Conservation (phyloP, 106 monocot species). For the Dendrobium huoshanense region DNA sequence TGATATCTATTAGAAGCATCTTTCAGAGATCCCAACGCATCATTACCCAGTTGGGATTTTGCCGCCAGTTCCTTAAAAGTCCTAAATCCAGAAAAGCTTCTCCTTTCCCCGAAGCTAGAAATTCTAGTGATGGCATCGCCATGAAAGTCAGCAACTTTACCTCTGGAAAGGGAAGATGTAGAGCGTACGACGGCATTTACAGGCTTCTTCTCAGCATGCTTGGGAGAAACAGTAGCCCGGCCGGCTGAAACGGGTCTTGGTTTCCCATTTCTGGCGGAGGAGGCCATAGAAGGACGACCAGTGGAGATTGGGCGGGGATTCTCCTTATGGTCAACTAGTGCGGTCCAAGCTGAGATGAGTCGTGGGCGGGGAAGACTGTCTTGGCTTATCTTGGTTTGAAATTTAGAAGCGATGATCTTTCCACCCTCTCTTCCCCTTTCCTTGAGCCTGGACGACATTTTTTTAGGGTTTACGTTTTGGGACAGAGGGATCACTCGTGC, state of each 20-base stretch:
- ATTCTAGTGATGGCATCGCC: conserved; percentile 24
- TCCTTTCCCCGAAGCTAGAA: conserved; percentile 11
- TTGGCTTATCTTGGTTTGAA: conserved; percentile 14
- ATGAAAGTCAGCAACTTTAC: conserved; percentile 21
- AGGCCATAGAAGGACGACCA: background rate
- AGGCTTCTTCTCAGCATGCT: conserved; percentile 21
- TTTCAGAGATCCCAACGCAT: conserved; percentile 13
- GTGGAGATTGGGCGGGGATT: conserved; percentile 11
- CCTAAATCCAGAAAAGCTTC: conserved; percentile 14
- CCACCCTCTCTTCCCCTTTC: conserved; percentile 67
- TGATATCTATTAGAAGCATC: conserved; percentile 24
- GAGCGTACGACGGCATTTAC: conserved; percentile 51
- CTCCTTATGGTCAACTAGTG: conserved; percentile 12
- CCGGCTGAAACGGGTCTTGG: conserved; percentile 21
- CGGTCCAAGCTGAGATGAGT: background rate
- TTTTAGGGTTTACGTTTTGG: conserved; percentile 17
- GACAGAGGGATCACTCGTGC: background rate
- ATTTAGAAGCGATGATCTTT: conserved; percentile 43
- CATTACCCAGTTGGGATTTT: background rate
- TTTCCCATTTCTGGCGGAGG: conserved; percentile 24
- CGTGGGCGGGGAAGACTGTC: conserved; percentile 15
- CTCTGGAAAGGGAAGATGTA: conserved; percentile 70
- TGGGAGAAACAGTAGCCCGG: conserved; percentile 15
- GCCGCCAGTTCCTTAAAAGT: background rate
- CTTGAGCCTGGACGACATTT: conserved; percentile 51